Evolutionary conservation across 306 rosid species (phyloP).

Genomic region (Medicago arabica): DNA sequence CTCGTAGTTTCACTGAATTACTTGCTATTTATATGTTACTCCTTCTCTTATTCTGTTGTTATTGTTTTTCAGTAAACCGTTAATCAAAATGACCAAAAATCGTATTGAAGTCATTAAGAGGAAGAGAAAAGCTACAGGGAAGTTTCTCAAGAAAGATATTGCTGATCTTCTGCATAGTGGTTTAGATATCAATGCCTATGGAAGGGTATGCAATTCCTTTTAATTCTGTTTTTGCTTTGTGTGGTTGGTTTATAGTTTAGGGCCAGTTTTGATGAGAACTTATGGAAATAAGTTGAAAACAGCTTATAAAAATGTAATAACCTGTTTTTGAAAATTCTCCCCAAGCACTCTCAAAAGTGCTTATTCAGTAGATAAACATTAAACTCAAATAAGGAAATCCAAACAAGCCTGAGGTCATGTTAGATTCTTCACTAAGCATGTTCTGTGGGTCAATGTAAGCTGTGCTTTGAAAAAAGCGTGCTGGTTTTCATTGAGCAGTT

Average conservation of each 20-base stretch:
- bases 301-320: no score
- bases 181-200: slow-evolving; percentile 80
- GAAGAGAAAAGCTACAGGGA: slow-evolving; percentile 93
- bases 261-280: no score
- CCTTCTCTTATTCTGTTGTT: neutral
- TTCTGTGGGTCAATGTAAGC: neutral
- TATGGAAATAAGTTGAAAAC: no score
- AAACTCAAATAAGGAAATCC: no score
- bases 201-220: slow-evolving; percentile 75
- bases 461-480: slow-evolving; percentile 10
- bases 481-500: neutral
- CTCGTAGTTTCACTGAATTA: neutral
- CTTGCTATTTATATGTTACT: neutral
- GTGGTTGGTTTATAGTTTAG: no score
- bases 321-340: no score
- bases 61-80: slow-evolving; percentile 65
- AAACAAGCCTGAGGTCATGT: neutral
- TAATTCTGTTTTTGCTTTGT: no score
- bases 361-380: no score
- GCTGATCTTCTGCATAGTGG: slow-evolving; percentile 85
- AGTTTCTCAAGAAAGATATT: slow-evolving; percentile 84
- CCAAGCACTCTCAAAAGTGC: no score
- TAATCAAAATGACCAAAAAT: slow-evolving; percentile 74
- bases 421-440: neutral
- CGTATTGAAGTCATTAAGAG: slow-evolving; percentile 88